These are phyloP conservation scores for Asterochloris erici DNA, from an alignment of 139 green algal genomes.

Conservation along the genomic window DNA sequence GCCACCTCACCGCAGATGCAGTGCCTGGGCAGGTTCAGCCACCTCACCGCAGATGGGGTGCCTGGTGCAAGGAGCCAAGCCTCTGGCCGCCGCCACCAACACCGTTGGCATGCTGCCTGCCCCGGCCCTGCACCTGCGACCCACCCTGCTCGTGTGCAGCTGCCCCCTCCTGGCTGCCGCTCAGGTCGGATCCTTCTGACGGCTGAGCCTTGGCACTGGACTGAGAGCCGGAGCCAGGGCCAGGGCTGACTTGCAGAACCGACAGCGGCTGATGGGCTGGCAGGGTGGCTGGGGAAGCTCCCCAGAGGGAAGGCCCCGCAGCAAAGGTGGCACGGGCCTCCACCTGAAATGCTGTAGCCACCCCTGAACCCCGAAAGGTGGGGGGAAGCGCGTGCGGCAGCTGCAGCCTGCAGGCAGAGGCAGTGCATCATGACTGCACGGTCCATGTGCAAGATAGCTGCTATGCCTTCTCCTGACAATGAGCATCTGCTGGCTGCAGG, in stretches of 20 bases:
- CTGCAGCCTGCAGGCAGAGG: conserved; percentile 28
- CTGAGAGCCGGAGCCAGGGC: neutral
- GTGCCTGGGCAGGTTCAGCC: no score
- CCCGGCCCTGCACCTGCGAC: neutral
- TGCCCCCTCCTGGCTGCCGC: neutral
- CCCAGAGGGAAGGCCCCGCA: neutral
- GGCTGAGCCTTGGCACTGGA: neutral
- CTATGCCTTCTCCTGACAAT: neutral
- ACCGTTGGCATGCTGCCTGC: neutral
- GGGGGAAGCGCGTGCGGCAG: conserved; percentile 47
- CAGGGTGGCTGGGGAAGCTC: neutral
- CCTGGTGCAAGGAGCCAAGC: neutral
- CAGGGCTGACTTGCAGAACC: neutral
- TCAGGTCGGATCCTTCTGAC: neutral
- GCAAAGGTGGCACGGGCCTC: conserved; percentile 16
- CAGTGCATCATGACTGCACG: neutral
- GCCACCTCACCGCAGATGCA: no score
- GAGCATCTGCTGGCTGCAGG: neutral
- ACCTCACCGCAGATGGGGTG: no score
- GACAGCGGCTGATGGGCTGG: neutral
- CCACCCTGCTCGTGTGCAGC: neutral
- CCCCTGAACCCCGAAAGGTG: conserved; percentile 45
- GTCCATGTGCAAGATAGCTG: neutral
- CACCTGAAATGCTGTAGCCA: conserved; percentile 43
- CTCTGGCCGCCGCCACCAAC: neutral